Evolutionary conservation across 2,329 filamentous ascomycete genomes (phyloP).

Genomic region (Penicillium fuscoglaucum): DNA sequence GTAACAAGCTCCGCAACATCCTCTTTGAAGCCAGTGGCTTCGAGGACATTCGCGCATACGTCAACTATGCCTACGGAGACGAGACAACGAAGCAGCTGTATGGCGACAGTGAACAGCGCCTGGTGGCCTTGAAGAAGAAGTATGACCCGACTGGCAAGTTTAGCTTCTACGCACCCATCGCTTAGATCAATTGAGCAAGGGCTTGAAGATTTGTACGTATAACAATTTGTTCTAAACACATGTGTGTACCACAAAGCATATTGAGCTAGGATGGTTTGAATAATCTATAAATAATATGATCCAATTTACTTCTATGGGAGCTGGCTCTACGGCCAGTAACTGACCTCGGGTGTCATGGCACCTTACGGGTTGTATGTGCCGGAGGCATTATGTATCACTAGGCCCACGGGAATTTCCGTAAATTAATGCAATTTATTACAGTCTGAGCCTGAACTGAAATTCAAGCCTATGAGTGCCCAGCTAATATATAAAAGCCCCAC

Average conservation of each 20-base stretch:
- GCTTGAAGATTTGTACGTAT: neutral
- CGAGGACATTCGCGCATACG: slow-evolving; percentile 28
- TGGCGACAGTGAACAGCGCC: slow-evolving; percentile 31
- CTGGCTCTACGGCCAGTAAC: neutral
- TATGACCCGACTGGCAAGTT: slow-evolving; percentile 39
- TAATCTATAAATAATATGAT: neutral
- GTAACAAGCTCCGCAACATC: slow-evolving; percentile 33
- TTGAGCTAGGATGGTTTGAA: neutral
- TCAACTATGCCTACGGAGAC: slow-evolving; percentile 36
- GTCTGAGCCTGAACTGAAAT: neutral
- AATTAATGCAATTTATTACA: neutral
- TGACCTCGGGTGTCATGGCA: neutral
- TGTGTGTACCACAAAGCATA: neutral
- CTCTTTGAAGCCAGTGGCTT: slow-evolving; percentile 23
- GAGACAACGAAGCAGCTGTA: slow-evolving; percentile 32
- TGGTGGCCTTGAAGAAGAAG: slow-evolving; percentile 35
- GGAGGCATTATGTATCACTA: neutral
- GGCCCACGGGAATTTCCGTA: neutral
- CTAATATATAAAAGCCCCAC: neutral
- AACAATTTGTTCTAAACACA: neutral
- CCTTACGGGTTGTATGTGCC: neutral
- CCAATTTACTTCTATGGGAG: neutral
- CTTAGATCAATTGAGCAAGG: neutral
- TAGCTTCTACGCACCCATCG: slow-evolving; percentile 33
- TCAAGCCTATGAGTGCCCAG: neutral